These are phyloP conservation scores for Aspergillus sparsus DNA, from an alignment of 495 filamentous ascomycete genomes.

Conservation along the genomic window DNA sequence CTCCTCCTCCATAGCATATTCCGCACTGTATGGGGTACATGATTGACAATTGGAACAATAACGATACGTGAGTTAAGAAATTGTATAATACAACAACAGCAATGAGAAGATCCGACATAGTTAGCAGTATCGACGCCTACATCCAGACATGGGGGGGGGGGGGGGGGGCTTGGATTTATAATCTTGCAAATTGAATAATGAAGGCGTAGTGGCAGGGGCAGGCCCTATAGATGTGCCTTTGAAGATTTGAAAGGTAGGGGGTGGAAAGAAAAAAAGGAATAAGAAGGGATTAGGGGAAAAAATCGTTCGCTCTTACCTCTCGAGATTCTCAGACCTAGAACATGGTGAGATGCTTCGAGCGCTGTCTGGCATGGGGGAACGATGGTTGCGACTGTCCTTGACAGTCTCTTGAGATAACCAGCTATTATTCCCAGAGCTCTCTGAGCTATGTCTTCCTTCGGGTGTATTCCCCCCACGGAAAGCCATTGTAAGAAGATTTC, in stretches of 20 bases:
- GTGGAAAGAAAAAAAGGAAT: not conserved
- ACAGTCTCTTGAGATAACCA: slow-evolving; percentile 50
- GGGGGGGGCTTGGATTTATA: too few relatives aligned
- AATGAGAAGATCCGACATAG: too few relatives aligned
- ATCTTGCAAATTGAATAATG: too few relatives aligned
- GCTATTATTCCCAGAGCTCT: slow-evolving; percentile 45
- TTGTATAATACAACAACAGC: too few relatives aligned
- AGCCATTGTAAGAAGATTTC: slow-evolving; percentile 31
- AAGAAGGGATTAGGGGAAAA: not conserved
- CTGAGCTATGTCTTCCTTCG: slow-evolving; percentile 46
- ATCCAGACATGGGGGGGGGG: too few relatives aligned
- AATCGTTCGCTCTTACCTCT: slow-evolving; percentile 39
- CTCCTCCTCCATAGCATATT: too few relatives aligned
- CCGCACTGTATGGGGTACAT: too few relatives aligned
- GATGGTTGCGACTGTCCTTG: slow-evolving; percentile 33
- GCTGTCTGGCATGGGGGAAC: slow-evolving; percentile 24
- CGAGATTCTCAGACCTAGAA: slow-evolving; percentile 33
- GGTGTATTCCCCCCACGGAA: slow-evolving; percentile 35
- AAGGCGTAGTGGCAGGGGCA: not conserved
- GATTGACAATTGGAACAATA: too few relatives aligned
- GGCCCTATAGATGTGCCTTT: too few relatives aligned
- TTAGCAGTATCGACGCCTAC: too few relatives aligned
- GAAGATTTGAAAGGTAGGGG: not conserved
- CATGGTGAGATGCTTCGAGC: slow-evolving; percentile 37
- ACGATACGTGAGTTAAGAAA: too few relatives aligned